A percentile compares a stretch with the other conserved stretches of the same genome.
Conservation (phyloP, 2,329 filamentous ascomycete genomes). For the Aspergillus udagawae region DNA sequence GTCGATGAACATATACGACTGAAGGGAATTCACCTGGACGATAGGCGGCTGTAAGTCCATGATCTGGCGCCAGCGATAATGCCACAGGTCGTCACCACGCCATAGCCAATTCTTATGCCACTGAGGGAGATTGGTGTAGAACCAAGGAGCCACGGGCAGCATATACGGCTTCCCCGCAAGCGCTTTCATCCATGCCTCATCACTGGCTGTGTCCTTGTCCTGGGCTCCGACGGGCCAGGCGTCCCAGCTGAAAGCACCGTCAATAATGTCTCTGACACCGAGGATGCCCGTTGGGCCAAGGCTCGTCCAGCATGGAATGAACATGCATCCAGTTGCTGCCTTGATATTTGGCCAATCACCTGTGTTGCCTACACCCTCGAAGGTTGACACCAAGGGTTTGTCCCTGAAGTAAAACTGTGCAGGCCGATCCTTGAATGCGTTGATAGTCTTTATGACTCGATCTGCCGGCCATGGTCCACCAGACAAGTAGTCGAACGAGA, state of each 20-base stretch:
- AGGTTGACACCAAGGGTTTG: constrained; percentile 38
- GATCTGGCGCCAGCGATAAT: constrained; percentile 55
- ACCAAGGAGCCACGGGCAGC: constrained; percentile 58
- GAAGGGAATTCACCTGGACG: constrained; percentile 35
- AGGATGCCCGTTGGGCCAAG: constrained; percentile 29
- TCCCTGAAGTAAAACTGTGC: constrained; percentile 27
- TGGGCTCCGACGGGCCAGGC: constrained; percentile 41
- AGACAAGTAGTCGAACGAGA: constrained; percentile 33
- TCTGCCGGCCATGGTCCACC: constrained; percentile 26
- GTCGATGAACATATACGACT: not conserved
- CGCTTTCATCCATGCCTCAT: constrained; percentile 39
- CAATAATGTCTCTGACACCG: constrained; percentile 28
- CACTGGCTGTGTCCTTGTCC: constrained; percentile 34
- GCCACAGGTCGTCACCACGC: constrained; percentile 59
- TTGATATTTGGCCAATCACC: constrained; percentile 44
- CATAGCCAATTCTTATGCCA: constrained; percentile 62
- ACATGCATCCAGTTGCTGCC: constrained; percentile 33
- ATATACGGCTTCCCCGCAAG: constrained; percentile 44
- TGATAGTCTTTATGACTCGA: constrained; percentile 25
- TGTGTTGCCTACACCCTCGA: constrained; percentile 39
- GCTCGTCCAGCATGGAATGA: constrained; percentile 43
- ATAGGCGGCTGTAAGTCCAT: constrained; percentile 48
- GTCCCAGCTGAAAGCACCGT: constrained; percentile 43
- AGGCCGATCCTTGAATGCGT: constrained; percentile 19
- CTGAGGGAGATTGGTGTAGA: constrained; percentile 53